Conservation (phyloP, 2,329 filamentous ascomycete genomes). For the Fusarium coffeatum region DNA sequence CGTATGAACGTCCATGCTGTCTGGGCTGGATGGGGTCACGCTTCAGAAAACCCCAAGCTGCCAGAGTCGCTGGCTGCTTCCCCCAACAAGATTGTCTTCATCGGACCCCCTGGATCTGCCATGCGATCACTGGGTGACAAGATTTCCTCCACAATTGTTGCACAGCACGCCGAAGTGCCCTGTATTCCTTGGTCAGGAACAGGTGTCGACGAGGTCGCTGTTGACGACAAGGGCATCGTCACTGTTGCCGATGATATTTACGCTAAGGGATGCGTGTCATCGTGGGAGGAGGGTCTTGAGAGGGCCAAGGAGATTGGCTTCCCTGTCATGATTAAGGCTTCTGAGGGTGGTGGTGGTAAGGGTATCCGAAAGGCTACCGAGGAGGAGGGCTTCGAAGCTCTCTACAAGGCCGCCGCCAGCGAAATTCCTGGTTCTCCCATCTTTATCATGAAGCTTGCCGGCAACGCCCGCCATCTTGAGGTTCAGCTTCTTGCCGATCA, state of each 20-base stretch:
- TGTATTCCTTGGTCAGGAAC: conserved; percentile 99
- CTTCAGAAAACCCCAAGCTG: conserved; percentile 97
- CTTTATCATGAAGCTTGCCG: conserved; percentile 99
- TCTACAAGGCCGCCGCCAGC: conserved; percentile 96
- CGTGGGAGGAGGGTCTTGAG: conserved; percentile 87
- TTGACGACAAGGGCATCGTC: conserved; percentile 87
- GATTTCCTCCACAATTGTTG: conserved; percentile 98
- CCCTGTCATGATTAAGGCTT: conserved; percentile 99
- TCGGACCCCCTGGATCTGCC: conserved; percentile 95
- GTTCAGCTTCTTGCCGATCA: conserved; percentile 97
- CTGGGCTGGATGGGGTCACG: conserved; percentile 99
- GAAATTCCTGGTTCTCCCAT: conserved; percentile 99
- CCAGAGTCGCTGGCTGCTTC: conserved; percentile 96
- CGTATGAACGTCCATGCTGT: conserved; percentile 98
- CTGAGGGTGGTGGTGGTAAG: conserved; percentile 98
- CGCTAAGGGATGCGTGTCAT: conserved; percentile 88
- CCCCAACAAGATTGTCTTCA: conserved; percentile 99
- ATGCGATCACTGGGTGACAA: conserved; percentile 99
- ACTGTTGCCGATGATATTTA: conserved; percentile 90
- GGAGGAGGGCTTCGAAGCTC: conserved; percentile 83
- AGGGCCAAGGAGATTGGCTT: conserved; percentile 94
- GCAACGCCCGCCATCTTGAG: conserved; percentile 95
- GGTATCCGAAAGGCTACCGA: conserved; percentile 94
- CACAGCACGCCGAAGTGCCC: conserved; percentile 94
- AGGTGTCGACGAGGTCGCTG: conserved; percentile 82